Conservation (phyloP, 1,284 basidiomycete genomes). For the Stygiomarasmius scandens region DNA sequence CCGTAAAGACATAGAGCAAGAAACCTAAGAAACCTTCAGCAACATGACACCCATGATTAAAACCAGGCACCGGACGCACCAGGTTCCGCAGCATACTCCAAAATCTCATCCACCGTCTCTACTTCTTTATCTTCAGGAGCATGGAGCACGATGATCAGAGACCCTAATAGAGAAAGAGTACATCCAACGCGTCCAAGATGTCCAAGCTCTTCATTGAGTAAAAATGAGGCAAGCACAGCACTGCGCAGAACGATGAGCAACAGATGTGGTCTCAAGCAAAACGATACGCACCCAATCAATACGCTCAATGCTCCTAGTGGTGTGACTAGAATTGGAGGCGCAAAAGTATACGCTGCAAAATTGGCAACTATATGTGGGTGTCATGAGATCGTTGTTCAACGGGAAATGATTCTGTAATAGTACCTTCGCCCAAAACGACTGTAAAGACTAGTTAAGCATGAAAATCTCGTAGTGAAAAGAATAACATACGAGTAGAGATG, state of each 20-base stretch:
- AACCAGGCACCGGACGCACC: slow-evolving; percentile 49
- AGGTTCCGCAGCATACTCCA: slow-evolving; percentile 87
- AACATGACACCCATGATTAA: slow-evolving; percentile 4
- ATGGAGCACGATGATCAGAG: slow-evolving; percentile 94
- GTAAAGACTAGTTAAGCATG: neutral
- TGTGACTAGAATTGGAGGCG: slow-evolving; percentile 96
- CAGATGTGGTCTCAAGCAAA: slow-evolving; percentile 7
- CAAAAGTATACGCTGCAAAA: slow-evolving; percentile 98
- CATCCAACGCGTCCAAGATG: slow-evolving; percentile 93
- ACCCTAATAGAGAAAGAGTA: slow-evolving; percentile 88
- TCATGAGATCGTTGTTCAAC: neutral
- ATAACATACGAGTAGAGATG: slow-evolving; percentile 76
- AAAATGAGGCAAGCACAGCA: slow-evolving; percentile 90
- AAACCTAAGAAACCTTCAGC: slow-evolving; percentile 63
- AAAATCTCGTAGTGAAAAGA: neutral
- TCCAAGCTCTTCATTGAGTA: slow-evolving; percentile 93
- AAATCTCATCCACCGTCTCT: slow-evolving; percentile 92
- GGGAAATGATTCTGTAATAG: neutral
- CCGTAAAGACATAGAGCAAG: slow-evolving; percentile 85
- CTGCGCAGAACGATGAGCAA: slow-evolving; percentile 43
- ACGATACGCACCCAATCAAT: slow-evolving; percentile 82
- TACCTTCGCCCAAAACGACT: slow-evolving; percentile 14
- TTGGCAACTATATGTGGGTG: slow-evolving; percentile 82
- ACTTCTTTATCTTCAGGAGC: slow-evolving; percentile 96
- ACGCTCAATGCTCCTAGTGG: slow-evolving; percentile 95